Percentiles rank a stretch among this genome's conserved stretches.
Evolutionary conservation across 83 land plant genomes (phyloP).

Genomic region (Diphasiastrum complanatum): DNA sequence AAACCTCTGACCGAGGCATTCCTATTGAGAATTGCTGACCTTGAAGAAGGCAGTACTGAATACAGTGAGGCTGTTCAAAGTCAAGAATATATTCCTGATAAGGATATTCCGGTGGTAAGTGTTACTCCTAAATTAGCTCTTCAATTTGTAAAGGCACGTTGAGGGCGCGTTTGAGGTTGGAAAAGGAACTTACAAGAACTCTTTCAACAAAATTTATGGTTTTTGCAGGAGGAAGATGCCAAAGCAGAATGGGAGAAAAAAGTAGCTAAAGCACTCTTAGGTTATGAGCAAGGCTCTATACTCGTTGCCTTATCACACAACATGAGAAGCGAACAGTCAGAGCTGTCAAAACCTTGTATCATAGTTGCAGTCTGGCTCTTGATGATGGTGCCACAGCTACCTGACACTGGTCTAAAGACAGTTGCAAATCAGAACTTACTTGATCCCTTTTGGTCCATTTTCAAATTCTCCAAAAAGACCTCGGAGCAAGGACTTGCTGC

Average conservation of each 20-base stretch:
- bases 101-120: conserved; percentile 24
- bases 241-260: conserved; percentile 51
- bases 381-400: conserved; percentile 19
- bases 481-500: no score
- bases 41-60: conserved; percentile 29
- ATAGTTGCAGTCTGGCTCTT: conserved; percentile 53
- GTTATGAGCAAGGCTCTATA: conserved; percentile 46
- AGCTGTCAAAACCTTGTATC: conserved; percentile 39
- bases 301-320: conserved; percentile 47
- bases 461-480: no score
- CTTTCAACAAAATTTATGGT: no score
- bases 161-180: no score
- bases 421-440: not conserved
- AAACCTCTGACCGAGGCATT: conserved; percentile 35
- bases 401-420: not conserved
- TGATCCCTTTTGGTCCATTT: not conserved
- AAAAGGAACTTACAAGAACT: no score
- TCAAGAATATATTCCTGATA: conserved; percentile 24
- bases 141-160: not conserved
- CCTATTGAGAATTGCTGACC: conserved; percentile 43
- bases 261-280: conserved; percentile 46
- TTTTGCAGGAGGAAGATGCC: conserved; percentile 38
- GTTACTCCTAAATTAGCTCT: not conserved
- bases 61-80: not conserved
- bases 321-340: conserved; percentile 27